Evolutionary conservation across 495 filamentous ascomycete species (phyloP).

Genomic region (Xanthoparmelia taractica): DNA sequence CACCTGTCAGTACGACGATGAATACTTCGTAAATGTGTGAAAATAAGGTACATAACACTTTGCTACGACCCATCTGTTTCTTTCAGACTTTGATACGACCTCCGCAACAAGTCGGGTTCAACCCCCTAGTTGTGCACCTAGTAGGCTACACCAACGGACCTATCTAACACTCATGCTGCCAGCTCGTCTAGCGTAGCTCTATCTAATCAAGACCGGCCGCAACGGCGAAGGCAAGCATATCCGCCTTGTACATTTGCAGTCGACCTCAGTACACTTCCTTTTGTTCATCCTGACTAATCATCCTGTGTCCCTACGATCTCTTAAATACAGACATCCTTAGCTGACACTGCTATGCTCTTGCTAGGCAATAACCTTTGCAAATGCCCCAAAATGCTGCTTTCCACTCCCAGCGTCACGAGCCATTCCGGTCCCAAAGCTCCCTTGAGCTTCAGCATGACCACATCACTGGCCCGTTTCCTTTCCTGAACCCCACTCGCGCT

Average conservation of each 20-base stretch:
- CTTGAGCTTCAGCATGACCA: conserved; percentile 19
- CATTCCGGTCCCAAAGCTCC: conserved; percentile 11
- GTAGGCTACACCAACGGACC: neutral
- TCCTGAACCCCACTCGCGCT: conserved; percentile 46
- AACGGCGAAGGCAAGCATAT: neutral
- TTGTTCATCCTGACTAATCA: neutral
- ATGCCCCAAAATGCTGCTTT: conserved; percentile 20
- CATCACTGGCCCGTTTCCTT: conserved; percentile 37
- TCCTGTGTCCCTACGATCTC: neutral
- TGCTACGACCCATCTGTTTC: too few relatives aligned
- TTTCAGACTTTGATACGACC: too few relatives aligned
- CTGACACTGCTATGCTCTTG: neutral
- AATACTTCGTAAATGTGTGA: too few relatives aligned
- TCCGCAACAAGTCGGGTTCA: neutral
- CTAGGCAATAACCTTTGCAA: neutral
- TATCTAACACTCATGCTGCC: neutral
- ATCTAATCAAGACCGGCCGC: neutral
- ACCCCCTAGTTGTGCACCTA: neutral
- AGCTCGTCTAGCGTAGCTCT: neutral
- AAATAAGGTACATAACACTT: too few relatives aligned
- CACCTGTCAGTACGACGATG: too few relatives aligned
- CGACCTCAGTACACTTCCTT: too few relatives aligned
- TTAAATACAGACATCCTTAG: neutral
- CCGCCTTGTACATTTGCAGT: neutral
- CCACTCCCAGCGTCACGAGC: conserved; percentile 17